Conservation (phyloP, 495 filamentous ascomycete species). For the Hypoxylon fuscum region DNA sequence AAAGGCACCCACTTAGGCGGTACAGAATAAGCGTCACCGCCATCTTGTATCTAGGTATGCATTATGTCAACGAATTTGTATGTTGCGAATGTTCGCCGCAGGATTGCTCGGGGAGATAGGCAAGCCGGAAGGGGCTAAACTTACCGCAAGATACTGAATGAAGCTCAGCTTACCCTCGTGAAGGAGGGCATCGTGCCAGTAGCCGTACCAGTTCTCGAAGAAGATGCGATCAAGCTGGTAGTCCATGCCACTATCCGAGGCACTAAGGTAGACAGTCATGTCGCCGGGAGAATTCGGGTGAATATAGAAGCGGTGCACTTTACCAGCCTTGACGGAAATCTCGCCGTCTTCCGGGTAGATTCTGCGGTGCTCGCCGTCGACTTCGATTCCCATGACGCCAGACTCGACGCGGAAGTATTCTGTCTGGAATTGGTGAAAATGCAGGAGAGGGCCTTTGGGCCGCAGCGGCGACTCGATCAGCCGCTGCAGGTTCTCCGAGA, state of each 20-base stretch:
- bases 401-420: conserved; percentile 44
- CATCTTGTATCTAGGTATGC: conserved; percentile 53
- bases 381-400: conserved; percentile 40
- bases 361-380: conserved; percentile 30
- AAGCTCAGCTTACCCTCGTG: conserved; percentile 40
- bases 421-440: conserved; percentile 47
- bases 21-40: conserved; percentile 45
- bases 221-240: conserved; percentile 48
- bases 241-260: conserved; percentile 8
- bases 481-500: background rate
- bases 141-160: conserved; percentile 49
- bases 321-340: conserved; percentile 36
- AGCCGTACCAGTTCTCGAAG: conserved; percentile 60
- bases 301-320: conserved; percentile 41
- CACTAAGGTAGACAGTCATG: conserved; percentile 11
- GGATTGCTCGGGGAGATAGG: too few relatives aligned
- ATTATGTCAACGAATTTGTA: background rate
- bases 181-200: conserved; percentile 49
- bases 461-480: background rate
- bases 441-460: conserved; percentile 42
- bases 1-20: conserved; percentile 53
- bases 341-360: conserved; percentile 41
- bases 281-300: conserved; percentile 11
- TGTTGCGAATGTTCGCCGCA: too few relatives aligned
- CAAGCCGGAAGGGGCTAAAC: too few relatives aligned